Evolutionary conservation across 257 asterid genomes (phyloP), one percentile per base, ranked within the genome.

Genomic region (Solanum sejunctum): DNA sequence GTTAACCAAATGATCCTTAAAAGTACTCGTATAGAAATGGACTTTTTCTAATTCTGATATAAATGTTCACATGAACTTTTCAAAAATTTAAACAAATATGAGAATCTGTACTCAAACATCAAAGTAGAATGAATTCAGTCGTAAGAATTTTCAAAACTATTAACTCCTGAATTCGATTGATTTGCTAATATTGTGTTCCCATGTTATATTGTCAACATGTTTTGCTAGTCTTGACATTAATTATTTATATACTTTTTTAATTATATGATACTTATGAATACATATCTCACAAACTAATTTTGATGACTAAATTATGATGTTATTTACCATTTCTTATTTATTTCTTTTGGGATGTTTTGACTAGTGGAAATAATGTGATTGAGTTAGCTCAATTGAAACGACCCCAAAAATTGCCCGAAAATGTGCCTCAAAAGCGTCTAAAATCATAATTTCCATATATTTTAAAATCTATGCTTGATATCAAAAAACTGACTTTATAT

Each of bases 271-370:
- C 13, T 49, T 8, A 2, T 21, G 45, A 13, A 4, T 49, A 2
- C 15, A 49, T 13, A 8, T 3, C 8, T 49, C 43, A 49, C 55
- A 17, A 23, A 16, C 1, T 16, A 23, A 13, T 21, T 23, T 75
- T 70, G 0, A 13, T 1, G 36, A 49, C 4, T 75, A 6, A 47
- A 13, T 75, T 75, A 49, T 15, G 2, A 28, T 0, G 16, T 55
- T 26, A 41, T 52, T 2, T 51, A 43, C 56, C 15, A 9, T 12
- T 2, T 57, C 10, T 41, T 43, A 12, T 0, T 47, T 23, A 6
- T 10, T 32, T 51, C 10, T 88, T 88, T 96, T 95, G 98, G 98
- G 98, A 95, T 83, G 89, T 88, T 45, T 72, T 93, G 49, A 88
- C 92, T 12, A 39, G 86, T 84, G 95, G 91, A 54, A 88, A 85